Evolutionary conservation across 306 rosid genomes (phyloP), one percentile per base, ranked within the genome.

Genomic region (Sechiopsis laciniata): DNA sequence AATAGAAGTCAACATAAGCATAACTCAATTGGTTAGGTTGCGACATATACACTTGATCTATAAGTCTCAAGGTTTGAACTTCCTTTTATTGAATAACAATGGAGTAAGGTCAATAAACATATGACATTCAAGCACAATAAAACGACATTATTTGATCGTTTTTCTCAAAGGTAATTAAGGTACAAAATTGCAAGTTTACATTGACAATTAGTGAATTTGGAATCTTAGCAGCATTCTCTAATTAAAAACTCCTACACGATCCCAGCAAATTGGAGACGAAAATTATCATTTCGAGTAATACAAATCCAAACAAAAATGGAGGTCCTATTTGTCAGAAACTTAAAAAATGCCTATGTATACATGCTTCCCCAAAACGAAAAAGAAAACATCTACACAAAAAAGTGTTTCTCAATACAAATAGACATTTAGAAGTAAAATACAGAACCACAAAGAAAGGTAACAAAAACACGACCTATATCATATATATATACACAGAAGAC

Each of bases 401-500:
- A 42, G 48, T 42, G 11, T 42, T 8, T 22, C 56, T 8, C 55
- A 69, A 50, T 16, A 50, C 74, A 24, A 45, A 70, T 29, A 22
- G 15, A 16, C 58, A 52, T 4, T 48, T 50, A 50, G 54, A 50
- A 50, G 54, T 50, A 12, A 50, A 50, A 50, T 3, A 50, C 54
- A 50, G n/a, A 13, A 13, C 54, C 54, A 50, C 54, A 50, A 50
- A 50, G 54, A 50, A 50, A 50, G n/a, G 54, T 50, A 50, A 50
- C 54, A 50, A 50, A 50, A 50, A 50, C n/a, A 50, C 54, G 54
- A 50, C 54, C 54, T 50, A 50, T 50, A 48, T 46, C 52, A 50
- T 15, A 21, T 32, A 32, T 67, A 68, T 69, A 48, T 69, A 69
- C 12, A 68, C 73, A 69, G 73, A 50, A 22, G 74, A 70, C 45